These are phyloP conservation scores for Agastache rugosa DNA, from an alignment of 257 asterid species.

Conservation along the genomic window DNA sequence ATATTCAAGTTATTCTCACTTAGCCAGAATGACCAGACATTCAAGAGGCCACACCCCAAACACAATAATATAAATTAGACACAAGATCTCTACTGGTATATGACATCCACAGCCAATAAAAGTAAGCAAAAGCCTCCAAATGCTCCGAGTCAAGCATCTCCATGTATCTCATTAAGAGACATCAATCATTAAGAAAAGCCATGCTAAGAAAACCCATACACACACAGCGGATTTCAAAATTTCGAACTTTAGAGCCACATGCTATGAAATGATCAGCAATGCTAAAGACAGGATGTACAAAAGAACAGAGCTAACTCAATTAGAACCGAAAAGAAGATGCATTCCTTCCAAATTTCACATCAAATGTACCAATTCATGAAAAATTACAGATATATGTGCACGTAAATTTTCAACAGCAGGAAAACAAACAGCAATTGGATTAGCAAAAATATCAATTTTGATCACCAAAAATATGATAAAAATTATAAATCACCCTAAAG, in stretches of 20 bases:
- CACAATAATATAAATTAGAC: not conserved
- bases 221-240: not conserved
- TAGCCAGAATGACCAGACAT: not conserved
- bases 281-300: slow-evolving; percentile 11
- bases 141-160: slow-evolving; percentile 14
- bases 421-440: not conserved
- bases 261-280: slow-evolving; percentile 24
- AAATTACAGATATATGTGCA: not conserved
- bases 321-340: slow-evolving; percentile 6
- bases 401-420: not conserved
- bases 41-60: slow-evolving; percentile 6
- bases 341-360: slow-evolving; percentile 33
- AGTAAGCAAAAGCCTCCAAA: slow-evolving; percentile 11
- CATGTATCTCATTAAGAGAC: slow-evolving; percentile 19
- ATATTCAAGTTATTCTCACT: not conserved
- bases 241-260: slow-evolving; percentile 7
- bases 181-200: not conserved
- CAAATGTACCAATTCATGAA: slow-evolving; percentile 8
- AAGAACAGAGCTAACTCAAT: slow-evolving; percentile 14
- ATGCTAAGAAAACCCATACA: not conserved
- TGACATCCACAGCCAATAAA: slow-evolving; percentile 5
- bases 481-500: slow-evolving; percentile 1
- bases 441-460: slow-evolving; percentile 15
- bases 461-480: slow-evolving; percentile 26
- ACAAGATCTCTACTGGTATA: slow-evolving; percentile 18